Base-by-base conservation (phyloP, 2,329 filamentous ascomycete species). In the Pleurostoma richardsiae region DNA sequence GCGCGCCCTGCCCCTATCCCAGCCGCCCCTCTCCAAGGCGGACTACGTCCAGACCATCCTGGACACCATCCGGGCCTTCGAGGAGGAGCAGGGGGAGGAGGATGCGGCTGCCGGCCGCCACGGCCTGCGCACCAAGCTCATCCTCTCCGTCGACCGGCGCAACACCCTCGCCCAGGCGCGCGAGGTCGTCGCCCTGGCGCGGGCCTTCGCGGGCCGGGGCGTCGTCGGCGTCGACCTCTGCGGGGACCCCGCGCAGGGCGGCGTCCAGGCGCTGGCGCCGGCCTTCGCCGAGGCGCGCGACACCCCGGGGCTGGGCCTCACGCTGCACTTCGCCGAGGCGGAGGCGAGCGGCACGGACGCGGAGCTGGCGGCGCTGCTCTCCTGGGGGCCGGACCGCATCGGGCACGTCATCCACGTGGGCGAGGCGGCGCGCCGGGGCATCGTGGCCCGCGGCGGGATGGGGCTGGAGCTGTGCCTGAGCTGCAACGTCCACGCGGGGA, bases 321-420 rank as follows among this genome's bases (percentile, higher is more conserved):
- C 88, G 0, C 66, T 92, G 44, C 89, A 94, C 62, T 94, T 94
- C 60, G 89, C 85, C 3, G 89, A 94, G 65, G 74, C 79, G 2
- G 71, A 76, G 40, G 67, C 68, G 3, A 83, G 80, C 6, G 76
- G 76, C 0, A 74, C 74, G 3, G 68, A 74, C 3, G 62, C 67
- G 5, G 88, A 94, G 67, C 69, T 92, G 10, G 61, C 70, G 10
- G 78, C 74, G 2, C 65, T 94, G 45, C 71, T 95, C 40, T 70
- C 67, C 0, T 92, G 82, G 73, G 52, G 65, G 40, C 89, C 88
- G 1, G 75, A 83, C 49, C 70, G 89, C 5, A 67, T 95, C 7
- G 88, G 88, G 0, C 89, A 94, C 66, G 87, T 90, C 7, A 90
- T 92, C 45, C 82, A 89, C 61, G 83, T 90, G 2, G 76, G 82